phyloP scores from a whole-genome alignment of 2,329 filamentous ascomycete species.

The Ophiosphaerella narmari region DNA sequence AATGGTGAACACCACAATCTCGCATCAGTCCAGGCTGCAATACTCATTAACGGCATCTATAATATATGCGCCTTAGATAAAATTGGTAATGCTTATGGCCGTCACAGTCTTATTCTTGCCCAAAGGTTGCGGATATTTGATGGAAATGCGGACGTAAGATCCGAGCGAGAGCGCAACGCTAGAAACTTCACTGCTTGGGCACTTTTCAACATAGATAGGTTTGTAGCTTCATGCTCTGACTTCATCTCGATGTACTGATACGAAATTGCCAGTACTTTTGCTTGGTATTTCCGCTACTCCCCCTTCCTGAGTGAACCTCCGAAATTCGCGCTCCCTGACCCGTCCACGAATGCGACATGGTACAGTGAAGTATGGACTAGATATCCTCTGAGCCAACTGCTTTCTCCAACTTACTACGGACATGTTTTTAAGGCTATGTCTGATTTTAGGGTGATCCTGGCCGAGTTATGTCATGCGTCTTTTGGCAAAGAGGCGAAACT shows the following conservation, averaged over 20 bases:
- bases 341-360: slow-evolving; percentile 11
- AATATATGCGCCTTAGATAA: slow-evolving; percentile 13
- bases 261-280: neutral
- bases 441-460: too few relatives aligned
- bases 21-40: slow-evolving; percentile 19
- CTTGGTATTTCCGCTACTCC: neutral
- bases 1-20: slow-evolving; percentile 8
- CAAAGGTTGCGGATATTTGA: slow-evolving; percentile 15
- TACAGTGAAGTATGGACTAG: slow-evolving; percentile 16
- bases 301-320: neutral
- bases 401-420: slow-evolving; percentile 4
- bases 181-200: slow-evolving; percentile 17
- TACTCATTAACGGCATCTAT: slow-evolving; percentile 11
- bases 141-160: neutral
- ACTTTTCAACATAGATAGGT: slow-evolving; percentile 5
- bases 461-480: too few relatives aligned
- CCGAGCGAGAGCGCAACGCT: slow-evolving; percentile 2
- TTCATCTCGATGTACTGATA: neutral
- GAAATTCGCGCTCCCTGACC: slow-evolving; percentile 13
- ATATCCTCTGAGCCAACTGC: slow-evolving; percentile 1
- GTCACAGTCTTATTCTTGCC: slow-evolving; percentile 16
- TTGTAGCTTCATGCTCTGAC: neutral
- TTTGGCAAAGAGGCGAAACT: too few relatives aligned
- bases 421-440: slow-evolving; percentile 10
- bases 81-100: slow-evolving; percentile 9